phyloP scores from a whole-genome alignment of 2,329 filamentous ascomycete species.

The Rosellinia necatrix region DNA sequence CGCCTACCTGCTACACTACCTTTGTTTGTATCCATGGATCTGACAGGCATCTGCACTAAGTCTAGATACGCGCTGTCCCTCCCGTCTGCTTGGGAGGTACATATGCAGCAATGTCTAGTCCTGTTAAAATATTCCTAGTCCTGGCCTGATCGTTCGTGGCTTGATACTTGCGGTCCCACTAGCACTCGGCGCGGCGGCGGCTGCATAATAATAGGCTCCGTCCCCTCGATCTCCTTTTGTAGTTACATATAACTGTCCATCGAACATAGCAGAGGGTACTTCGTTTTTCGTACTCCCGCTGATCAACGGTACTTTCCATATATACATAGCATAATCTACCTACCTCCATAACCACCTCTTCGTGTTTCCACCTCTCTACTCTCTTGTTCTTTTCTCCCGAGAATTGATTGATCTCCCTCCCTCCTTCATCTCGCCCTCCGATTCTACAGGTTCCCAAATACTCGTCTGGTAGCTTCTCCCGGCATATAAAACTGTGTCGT shows the following conservation, averaged over 20 bases:
- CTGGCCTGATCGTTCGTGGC: slow-evolving; percentile 26
- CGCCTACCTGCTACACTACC: no score
- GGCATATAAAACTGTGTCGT: slow-evolving; percentile 16
- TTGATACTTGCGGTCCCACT: slow-evolving; percentile 30
- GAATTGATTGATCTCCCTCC: slow-evolving; percentile 31
- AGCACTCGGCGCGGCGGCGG: slow-evolving; percentile 27
- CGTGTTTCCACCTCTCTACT: slow-evolving; percentile 23
- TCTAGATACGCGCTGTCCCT: background rate
- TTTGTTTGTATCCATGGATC: slow-evolving; percentile 11
- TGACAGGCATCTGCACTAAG: slow-evolving; percentile 12
- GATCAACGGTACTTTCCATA: slow-evolving; percentile 3
- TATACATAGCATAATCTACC: no score
- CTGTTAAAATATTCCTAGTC: slow-evolving; percentile 17
- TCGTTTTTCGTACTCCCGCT: slow-evolving; percentile 10
- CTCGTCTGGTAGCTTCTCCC: background rate
- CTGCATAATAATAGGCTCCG: slow-evolving; percentile 36
- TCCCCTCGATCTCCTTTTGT: slow-evolving; percentile 23
- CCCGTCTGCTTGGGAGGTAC: background rate
- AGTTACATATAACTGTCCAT: slow-evolving; percentile 18
- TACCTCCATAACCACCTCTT: slow-evolving; percentile 1
- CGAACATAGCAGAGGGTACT: slow-evolving; percentile 14
- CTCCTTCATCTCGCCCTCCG: slow-evolving; percentile 24
- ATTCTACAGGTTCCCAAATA: slow-evolving; percentile 28
- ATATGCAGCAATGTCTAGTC: background rate
- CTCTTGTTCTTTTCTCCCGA: slow-evolving; percentile 30